These are phyloP conservation scores for Hymenoscyphus salicellus DNA, from an alignment of 2,329 filamentous ascomycete genomes.

Conservation along the genomic window DNA sequence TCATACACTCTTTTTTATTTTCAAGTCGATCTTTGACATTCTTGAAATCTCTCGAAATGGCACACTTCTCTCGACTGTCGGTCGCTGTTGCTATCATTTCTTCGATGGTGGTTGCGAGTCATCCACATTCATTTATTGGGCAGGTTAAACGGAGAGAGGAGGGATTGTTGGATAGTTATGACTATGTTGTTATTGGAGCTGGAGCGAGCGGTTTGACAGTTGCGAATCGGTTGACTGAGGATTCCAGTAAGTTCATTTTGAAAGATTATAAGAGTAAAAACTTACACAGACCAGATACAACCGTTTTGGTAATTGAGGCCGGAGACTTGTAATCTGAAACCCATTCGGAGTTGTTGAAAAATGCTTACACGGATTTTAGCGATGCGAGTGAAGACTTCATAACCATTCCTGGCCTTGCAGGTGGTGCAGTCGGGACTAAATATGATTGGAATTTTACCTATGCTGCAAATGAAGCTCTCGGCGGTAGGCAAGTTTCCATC, in stretches of 20 bases:
- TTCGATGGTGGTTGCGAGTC: background rate
- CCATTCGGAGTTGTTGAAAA: background rate
- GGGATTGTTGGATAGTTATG: background rate
- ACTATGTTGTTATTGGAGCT: constrained; percentile 5
- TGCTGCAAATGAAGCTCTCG: background rate
- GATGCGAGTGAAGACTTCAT: background rate
- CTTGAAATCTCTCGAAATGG: background rate
- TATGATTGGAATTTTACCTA: constrained; percentile 1
- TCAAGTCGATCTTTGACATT: too few species aligned
- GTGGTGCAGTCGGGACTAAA: background rate
- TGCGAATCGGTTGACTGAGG: constrained; percentile 4
- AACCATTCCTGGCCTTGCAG: background rate
- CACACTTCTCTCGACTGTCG: background rate
- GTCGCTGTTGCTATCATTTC: background rate
- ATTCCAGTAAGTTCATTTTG: background rate
- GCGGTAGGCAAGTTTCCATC: too few species aligned
- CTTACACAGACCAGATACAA: background rate
- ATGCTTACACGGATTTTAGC: background rate
- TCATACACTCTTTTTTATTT: background rate
- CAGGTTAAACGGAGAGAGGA: background rate
- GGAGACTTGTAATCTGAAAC: background rate
- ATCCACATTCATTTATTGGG: background rate
- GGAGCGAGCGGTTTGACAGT: constrained; percentile 3
- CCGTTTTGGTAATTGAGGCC: constrained; percentile 1
- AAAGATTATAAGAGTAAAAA: background rate